phyloP scores from a whole-genome alignment of 78 protist species.

The Mastigamoeba balamuthi region DNA sequence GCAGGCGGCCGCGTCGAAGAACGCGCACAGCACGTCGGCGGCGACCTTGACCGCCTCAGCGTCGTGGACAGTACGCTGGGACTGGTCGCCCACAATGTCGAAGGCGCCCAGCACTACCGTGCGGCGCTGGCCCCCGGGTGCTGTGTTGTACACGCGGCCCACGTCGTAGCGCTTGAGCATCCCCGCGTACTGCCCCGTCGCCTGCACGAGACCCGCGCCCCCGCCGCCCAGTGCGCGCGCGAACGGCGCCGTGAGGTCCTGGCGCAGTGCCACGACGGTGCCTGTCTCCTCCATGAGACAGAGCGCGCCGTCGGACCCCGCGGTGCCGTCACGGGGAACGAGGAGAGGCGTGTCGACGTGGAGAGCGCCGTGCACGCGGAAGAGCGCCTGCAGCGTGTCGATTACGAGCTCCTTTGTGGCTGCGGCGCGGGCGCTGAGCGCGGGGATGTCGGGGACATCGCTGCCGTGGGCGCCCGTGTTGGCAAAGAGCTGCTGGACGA shows the following conservation, averaged over 20 bases:
- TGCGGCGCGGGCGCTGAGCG: not conserved
- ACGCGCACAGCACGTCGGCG: too few species aligned
- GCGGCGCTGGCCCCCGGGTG: too few species aligned
- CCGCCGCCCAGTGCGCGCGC: too few species aligned
- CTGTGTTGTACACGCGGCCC: too few species aligned
- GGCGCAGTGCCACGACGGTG: slow-evolving; percentile 24
- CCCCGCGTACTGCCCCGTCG: too few species aligned
- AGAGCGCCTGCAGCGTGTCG: not conserved
- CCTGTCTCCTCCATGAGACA: slow-evolving; percentile 44
- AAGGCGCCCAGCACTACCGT: too few species aligned
- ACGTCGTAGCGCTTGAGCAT: too few species aligned
- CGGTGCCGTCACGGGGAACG: slow-evolving; percentile 16
- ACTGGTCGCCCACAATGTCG: too few species aligned
- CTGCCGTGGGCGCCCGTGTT: not conserved
- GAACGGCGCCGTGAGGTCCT: slow-evolving; percentile 46
- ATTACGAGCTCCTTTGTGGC: not conserved
- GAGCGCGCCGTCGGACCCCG: not conserved
- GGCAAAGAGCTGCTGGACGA: slow-evolving; percentile 32
- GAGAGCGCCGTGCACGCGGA: slow-evolving; percentile 27
- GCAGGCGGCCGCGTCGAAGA: too few species aligned
- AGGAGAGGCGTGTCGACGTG: slow-evolving; percentile 32
- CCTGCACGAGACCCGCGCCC: too few species aligned
- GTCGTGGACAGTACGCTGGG: too few species aligned
- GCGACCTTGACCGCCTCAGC: too few species aligned
- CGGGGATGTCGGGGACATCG: not conserved